Percentiles rank a stretch among this genome's conserved stretches.
phyloP scores from a whole-genome alignment of 805 yeast species.

The Sugiyamaella boreocaroliniensis region DNA sequence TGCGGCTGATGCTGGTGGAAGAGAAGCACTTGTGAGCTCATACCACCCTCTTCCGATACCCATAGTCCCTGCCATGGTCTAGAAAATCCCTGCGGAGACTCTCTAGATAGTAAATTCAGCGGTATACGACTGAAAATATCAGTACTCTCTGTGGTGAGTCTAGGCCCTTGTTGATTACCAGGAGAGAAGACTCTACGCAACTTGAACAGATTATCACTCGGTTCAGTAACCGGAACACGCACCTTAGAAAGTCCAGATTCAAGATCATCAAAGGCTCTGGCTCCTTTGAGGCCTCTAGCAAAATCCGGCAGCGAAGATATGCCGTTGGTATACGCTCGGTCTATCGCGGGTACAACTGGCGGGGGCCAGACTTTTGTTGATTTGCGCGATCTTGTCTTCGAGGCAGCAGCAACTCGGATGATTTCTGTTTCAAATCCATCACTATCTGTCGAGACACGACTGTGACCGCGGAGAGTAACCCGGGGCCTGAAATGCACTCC shows the following conservation, averaged over 20 bases:
- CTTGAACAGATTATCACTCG: not conserved
- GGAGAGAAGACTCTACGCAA: not conserved
- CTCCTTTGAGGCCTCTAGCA: no score
- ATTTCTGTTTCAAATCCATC: no score
- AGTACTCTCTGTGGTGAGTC: no score
- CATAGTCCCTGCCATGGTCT: conserved; percentile 26
- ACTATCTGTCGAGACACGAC: not conserved
- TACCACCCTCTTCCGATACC: conserved; percentile 21
- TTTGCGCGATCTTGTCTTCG: not conserved
- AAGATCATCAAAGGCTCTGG: no score
- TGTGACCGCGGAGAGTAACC: no score
- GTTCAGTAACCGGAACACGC: not conserved
- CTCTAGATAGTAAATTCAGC: conserved; percentile 9
- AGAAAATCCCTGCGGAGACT: not conserved
- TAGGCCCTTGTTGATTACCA: no score
- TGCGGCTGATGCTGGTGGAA: conserved; percentile 21
- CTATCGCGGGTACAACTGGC: conserved; percentile 16
- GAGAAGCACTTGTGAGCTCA: conserved; percentile 19
- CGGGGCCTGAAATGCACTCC: no score
- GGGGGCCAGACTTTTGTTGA: conserved; percentile 20
- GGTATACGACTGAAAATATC: conserved; percentile 23
- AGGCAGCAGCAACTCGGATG: not conserved
- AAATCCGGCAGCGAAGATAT: not conserved
- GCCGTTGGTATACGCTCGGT: conserved; percentile 14
- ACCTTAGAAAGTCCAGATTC: no score